phyloP scores from a whole-genome alignment of 176 grass and related monocot genomes.

The Aegilops longissima region DNA sequence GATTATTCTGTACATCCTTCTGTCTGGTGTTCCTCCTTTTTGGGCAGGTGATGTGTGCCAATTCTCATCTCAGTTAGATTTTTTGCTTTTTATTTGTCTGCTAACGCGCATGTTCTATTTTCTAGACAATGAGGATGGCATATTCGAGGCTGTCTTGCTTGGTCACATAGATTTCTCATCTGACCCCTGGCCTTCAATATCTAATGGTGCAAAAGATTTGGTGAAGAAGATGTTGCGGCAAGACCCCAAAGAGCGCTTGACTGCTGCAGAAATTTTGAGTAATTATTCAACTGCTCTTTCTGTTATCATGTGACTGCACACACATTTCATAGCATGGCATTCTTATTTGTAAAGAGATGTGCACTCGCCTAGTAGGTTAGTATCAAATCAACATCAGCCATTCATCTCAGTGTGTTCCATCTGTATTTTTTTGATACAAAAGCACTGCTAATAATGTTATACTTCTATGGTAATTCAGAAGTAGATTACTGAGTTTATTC shows the following conservation, averaged over 20 bases:
- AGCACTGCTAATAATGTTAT: background rate
- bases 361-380: slow-evolving; percentile 6
- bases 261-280: slow-evolving; percentile 95
- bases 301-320: slow-evolving; percentile 11
- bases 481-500: background rate
- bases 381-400: background rate
- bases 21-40: slow-evolving; percentile 97
- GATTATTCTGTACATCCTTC: slow-evolving; percentile 97
- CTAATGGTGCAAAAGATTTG: slow-evolving; percentile 80
- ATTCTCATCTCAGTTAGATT: background rate
- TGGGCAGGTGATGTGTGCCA: slow-evolving; percentile 69
- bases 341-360: slow-evolving; percentile 17
- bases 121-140: slow-evolving; percentile 95
- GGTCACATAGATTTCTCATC: slow-evolving; percentile 88
- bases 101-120: background rate
- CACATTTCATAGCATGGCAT: slow-evolving; percentile 13
- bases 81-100: background rate
- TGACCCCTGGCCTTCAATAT: slow-evolving; percentile 94
- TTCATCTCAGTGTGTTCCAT: slow-evolving; percentile 5
- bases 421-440: slow-evolving; percentile 15
- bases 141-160: slow-evolving; percentile 76
- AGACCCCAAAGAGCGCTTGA: slow-evolving; percentile 90
- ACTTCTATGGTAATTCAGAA: background rate
- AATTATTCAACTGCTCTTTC: slow-evolving; percentile 20
- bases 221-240: slow-evolving; percentile 87